Evolutionary conservation across 306 rosid species (phyloP), one percentile per base, ranked within the genome.

Genomic region (Purshia tridentata): DNA sequence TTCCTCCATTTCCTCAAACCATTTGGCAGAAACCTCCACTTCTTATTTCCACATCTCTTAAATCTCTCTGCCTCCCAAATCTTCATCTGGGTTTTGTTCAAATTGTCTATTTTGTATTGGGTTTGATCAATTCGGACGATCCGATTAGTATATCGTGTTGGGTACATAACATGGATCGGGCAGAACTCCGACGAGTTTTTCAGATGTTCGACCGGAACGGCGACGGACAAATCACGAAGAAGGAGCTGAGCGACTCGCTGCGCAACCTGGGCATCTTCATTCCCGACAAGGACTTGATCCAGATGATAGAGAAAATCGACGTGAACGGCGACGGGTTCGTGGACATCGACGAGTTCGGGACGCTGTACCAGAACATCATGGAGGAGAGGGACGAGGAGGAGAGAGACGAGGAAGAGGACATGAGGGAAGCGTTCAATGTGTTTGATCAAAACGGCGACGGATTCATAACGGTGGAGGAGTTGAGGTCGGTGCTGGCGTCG

Each of bases 371-470:
- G 29, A 76, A 72, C n/a, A 77, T 81, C 41, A 71, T 81, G 56
- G 81, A 62, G 16, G 81, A 81, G 74, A 71, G 77, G 50, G 84
- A 54, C 9, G 77, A 72, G 62, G 81, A 72, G 35, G 67, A 29
- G 35, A 29, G 35, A 29, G 68, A 63, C 35, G 50, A 49, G 16
- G 68, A 78, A 45, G 82, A 76, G 60, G 84, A 81, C 77, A 81
- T 81, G 74, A 70, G 74, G 42, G 84, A 81, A 40, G 84, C 84
- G 1, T 81, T 81, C 74, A 81, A 81, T 20, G 84, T 81, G 70
- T 81, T 81, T 16, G 84, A 81, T 59, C 77, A 71, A 48, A 81
- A 81, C 16, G 77, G 84, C 0, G 84, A 81, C 10, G 84, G 84
- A 4, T 81, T 81, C 37, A 81, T 81, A 0, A 81, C 84, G 6